Conservation (phyloP, 1,284 basidiomycete species). For the Flammula alnicola region DNA sequence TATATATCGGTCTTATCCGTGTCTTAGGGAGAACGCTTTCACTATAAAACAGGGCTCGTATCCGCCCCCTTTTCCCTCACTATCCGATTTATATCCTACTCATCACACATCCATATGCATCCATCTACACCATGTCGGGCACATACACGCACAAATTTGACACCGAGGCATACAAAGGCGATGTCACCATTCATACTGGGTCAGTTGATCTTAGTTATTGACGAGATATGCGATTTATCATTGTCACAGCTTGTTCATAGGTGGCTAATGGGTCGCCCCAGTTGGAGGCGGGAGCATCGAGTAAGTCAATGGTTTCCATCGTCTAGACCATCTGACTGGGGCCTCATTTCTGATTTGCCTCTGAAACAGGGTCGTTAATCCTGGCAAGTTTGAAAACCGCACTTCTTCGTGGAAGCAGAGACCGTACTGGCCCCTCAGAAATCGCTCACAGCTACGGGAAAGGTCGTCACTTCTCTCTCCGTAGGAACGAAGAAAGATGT, state of each 20-base stretch:
- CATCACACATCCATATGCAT: no score
- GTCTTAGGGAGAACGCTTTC: no score
- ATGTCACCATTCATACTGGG: conserved; percentile 68
- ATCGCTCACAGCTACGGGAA: conserved; percentile 79
- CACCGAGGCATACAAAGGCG: conserved; percentile 69
- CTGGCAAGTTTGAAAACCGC: conserved; percentile 39
- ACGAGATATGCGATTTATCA: neutral
- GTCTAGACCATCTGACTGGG: no score
- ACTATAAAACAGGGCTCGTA: no score
- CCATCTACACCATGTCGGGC: conserved; percentile 40
- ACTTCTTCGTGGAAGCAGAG: conserved; percentile 18
- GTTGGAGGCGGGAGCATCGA: conserved; percentile 65
- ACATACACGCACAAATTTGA: conserved; percentile 65
- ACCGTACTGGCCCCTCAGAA: no score
- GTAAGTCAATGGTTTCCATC: conserved; percentile 54
- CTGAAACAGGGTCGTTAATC: conserved; percentile 71
- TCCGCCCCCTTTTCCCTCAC: no score
- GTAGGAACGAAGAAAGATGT: conserved; percentile 76
- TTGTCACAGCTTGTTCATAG: conserved; percentile 79
- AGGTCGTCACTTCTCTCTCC: conserved; percentile 68
- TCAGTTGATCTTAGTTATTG: conserved; percentile 5
- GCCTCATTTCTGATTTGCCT: no score
- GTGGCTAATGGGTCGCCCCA: conserved; percentile 78
- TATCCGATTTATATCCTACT: no score
- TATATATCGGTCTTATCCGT: no score